Conservation (phyloP, 345 rosid genomes). For the Acer yangbiense region DNA sequence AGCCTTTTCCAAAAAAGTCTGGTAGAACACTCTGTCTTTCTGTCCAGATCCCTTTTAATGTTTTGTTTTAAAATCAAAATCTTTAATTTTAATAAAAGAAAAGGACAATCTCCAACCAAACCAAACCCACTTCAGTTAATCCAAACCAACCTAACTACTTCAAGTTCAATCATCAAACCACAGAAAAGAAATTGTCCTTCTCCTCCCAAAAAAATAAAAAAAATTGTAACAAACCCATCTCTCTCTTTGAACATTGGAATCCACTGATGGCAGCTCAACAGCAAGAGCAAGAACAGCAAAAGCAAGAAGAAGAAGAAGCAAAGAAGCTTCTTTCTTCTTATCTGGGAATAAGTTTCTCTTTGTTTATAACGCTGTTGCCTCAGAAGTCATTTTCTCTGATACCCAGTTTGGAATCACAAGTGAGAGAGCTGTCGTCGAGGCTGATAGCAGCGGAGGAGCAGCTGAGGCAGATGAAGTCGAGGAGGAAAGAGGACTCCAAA, state of each 20-base stretch:
- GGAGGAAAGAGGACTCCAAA: conserved; percentile 91
- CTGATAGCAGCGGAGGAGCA: conserved; percentile 78
- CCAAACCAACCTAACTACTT: neutral
- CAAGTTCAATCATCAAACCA: no score
- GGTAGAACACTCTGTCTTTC: neutral
- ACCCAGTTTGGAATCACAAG: conserved; percentile 47
- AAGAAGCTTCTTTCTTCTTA: conserved; percentile 51
- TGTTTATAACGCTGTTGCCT: conserved; percentile 73
- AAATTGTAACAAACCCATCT: neutral
- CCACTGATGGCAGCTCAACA: conserved; percentile 24
- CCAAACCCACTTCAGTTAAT: neutral
- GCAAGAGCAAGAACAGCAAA: neutral
- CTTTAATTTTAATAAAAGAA: no score
- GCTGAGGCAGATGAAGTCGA: conserved; percentile 75
- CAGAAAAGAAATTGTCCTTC: no score
- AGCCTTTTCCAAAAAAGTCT: no score
- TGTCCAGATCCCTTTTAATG: no score
- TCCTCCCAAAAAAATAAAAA: no score
- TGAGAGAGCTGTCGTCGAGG: conserved; percentile 50
- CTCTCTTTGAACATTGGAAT: neutral
- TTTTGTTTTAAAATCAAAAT: no score
- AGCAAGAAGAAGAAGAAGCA: conserved; percentile 21
- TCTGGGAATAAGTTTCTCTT: conserved; percentile 72
- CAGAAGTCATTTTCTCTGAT: conserved; percentile 48
- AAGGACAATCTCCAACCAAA: neutral